Evolutionary conservation across 2,329 filamentous ascomycete species (phyloP), one percentile per base, ranked within the genome.

Genomic region (Pseudogymnoascus sp.): DNA sequence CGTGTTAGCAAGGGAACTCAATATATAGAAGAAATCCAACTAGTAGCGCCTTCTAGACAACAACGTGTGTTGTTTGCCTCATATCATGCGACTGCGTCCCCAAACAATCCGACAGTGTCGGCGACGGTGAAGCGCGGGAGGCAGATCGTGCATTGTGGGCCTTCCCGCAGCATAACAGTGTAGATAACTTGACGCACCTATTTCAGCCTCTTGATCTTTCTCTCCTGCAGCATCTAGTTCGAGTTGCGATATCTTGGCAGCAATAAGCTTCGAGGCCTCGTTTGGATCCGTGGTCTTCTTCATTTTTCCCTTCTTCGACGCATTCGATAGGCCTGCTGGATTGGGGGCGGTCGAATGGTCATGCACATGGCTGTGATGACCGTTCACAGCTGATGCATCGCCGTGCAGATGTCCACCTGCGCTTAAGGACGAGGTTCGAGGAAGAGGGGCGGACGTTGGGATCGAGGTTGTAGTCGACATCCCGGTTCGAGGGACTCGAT

Each of bases 131-230:
- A 21, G n/a, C 49, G 49, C 49, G 16, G 28, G 28, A 56, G 49
- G 49, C 49, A 56, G 36, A 56, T 36, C 49, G 16, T 56, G 49
- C 49, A 34, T 56, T 56, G 28, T 7, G 49, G 49, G 49, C 49
- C 49, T 16, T 34, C 9, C n/a, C 21, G 5, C 49, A 56, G 28
- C 28, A 36, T 21, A 34, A 36, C 49, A 56, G 49, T 21, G 49
- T 56, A 18, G 49, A 69, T 42, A 66, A 68, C 65, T 61, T 64
- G 42, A 83, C 87, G 74, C 80, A 96, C 92, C 91, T 74, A 99
- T 97, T 80, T 97, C 95, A 65, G 89, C 86, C 77, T 97, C 93
- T 77, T 97, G 91, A 70, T 96, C 93, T 76, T 96, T 96, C 75
- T 96, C 93, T 65, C 91, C 91, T 9, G 92, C 92, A 60, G 89